Conservation (phyloP, 1,139 yeast genomes). For the Kodamaea plutei region DNA sequence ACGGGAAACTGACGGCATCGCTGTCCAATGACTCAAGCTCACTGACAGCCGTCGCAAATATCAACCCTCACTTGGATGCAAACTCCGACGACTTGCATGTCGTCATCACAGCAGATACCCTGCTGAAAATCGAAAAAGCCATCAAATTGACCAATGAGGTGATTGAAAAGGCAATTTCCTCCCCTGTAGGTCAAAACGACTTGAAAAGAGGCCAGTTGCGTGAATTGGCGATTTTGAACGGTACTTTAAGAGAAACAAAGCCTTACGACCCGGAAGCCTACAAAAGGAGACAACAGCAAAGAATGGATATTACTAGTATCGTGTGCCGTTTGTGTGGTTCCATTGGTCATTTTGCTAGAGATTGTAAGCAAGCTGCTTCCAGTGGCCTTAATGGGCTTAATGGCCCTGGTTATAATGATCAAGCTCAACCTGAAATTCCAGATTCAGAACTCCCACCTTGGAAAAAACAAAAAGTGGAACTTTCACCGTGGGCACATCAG, state of each 20-base stretch:
- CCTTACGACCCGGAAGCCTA: slow-evolving; percentile 59
- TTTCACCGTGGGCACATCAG: slow-evolving; percentile 14
- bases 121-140: slow-evolving; percentile 73
- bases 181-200: slow-evolving; percentile 93
- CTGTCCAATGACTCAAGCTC: slow-evolving; percentile 22
- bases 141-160: slow-evolving; percentile 70
- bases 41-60: slow-evolving; percentile 17
- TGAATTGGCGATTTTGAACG: slow-evolving; percentile 89
- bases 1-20: slow-evolving; percentile 62
- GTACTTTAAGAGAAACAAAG: slow-evolving; percentile 83
- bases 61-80: slow-evolving; percentile 25
- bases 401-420: no score
- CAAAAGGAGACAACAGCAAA: slow-evolving; percentile 37
- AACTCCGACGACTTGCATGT: slow-evolving; percentile 79
- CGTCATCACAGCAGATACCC: slow-evolving; percentile 78
- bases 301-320: slow-evolving; percentile 51
- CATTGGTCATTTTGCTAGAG: slow-evolving; percentile 83
- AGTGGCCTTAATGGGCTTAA: neutral
- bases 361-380: slow-evolving; percentile 51
- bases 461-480: slow-evolving; percentile 11
- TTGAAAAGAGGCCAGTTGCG: slow-evolving; percentile 86
- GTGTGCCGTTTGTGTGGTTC: slow-evolving; percentile 78
- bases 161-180: slow-evolving; percentile 74
- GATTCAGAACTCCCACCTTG: slow-evolving; percentile 15
- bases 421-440: no score